Percentiles rank a stretch among this genome's conserved stretches.
Evolutionary conservation across 805 yeast species (phyloP).

Genomic region (Zygosaccharomyces pseudorouxii): DNA sequence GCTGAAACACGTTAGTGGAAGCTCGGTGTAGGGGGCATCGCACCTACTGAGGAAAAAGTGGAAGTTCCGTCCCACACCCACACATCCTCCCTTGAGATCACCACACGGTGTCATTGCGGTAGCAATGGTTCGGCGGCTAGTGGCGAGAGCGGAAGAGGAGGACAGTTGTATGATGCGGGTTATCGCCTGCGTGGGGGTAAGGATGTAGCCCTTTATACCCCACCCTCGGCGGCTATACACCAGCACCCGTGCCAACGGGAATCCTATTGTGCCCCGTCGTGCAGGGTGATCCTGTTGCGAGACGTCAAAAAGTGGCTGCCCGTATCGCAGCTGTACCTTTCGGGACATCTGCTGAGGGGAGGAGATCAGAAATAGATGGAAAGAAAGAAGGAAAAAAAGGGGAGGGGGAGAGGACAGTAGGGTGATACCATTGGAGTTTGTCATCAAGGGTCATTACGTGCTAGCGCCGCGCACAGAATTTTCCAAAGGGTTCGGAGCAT

Average conservation of each 20-base stretch:
- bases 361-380: no score
- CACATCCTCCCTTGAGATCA: background rate
- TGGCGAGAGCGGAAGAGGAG: background rate
- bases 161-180: background rate
- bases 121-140: background rate
- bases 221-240: background rate
- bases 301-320: background rate
- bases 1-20: background rate
- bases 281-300: background rate
- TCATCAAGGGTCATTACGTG: background rate
- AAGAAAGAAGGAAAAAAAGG: background rate
- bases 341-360: background rate
- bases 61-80: background rate
- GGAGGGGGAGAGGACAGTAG: background rate
- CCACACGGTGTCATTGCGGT: background rate
- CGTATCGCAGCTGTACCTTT: background rate
- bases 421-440: background rate
- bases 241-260: background rate
- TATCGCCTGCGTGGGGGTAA: background rate
- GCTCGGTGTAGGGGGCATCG: background rate
- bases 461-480: background rate
- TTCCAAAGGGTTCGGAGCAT: background rate
- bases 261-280: background rate
- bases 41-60: background rate
- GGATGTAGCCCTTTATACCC: background rate